phyloP scores from a whole-genome alignment of 23 red algal genomes.

The Pyropia yezoensis region DNA sequence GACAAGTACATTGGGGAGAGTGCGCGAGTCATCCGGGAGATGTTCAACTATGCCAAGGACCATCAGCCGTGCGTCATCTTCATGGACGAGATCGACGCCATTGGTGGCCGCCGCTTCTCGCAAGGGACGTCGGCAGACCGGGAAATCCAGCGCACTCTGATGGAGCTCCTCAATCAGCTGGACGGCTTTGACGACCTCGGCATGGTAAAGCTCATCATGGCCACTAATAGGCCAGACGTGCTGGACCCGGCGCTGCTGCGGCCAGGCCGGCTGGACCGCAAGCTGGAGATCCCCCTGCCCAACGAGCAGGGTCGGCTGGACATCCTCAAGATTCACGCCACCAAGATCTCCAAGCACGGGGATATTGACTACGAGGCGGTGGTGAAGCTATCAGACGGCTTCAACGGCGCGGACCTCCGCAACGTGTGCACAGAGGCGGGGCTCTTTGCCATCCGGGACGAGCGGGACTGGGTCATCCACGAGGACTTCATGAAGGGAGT shows the following conservation, averaged over 20 bases:
- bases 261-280: slow-evolving; percentile 91
- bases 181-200: slow-evolving; percentile 99
- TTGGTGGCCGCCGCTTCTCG: slow-evolving; percentile 92
- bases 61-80: slow-evolving; percentile 99
- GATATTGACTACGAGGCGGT: slow-evolving; percentile 98
- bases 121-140: slow-evolving; percentile 98
- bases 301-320: slow-evolving; percentile 99
- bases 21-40: slow-evolving; percentile 96
- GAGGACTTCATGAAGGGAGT: slow-evolving; percentile 99
- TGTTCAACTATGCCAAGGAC: slow-evolving; percentile 95
- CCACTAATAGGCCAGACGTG: slow-evolving; percentile 95
- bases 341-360: slow-evolving; percentile 77
- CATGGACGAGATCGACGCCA: slow-evolving; percentile 99
- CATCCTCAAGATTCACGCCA: slow-evolving; percentile 92
- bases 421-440: slow-evolving; percentile 99
- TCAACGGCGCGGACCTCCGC: slow-evolving; percentile 96
- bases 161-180: slow-evolving; percentile 93
- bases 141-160: slow-evolving; percentile 97
- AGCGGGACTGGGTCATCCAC: slow-evolving; percentile 84
- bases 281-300: slow-evolving; percentile 95
- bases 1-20: slow-evolving; percentile 99
- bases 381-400: slow-evolving; percentile 92
- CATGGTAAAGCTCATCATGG: slow-evolving; percentile 97
- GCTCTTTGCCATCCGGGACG: slow-evolving; percentile 92
- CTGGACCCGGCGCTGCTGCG: slow-evolving; percentile 92